Base-by-base conservation (phyloP, 352 stramenopile species). In the Phytophthora vignae region DNA sequence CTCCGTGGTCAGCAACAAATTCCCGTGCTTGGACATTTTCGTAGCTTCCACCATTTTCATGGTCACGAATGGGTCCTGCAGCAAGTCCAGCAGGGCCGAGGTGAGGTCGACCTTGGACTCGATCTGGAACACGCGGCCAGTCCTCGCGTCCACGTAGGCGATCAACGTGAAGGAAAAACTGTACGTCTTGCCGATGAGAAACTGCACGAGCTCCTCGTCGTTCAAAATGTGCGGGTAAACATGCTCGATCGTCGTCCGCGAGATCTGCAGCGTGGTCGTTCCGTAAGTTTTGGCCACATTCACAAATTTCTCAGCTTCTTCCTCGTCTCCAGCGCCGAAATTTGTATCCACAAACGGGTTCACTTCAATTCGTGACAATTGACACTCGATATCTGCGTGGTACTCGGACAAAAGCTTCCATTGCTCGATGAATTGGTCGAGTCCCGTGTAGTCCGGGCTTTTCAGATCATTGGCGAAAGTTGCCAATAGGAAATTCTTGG, bases 211-310 rank as follows among this genome's bases (percentile, higher is more conserved):
- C 46, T 25, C n/a, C 50, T 83, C 81, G 55, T 86, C 71, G 12
- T 60, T n/a, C 12, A 86, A 46, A 38, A 85, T 64, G 44, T 83
- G 74, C n/a, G 81, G 81, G 56, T 86, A 88, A 10, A 88, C 64
- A 22, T 69, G 22, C 59, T 77, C 71, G 27, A 86, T 70, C 44
- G 81, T 83, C 1, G 65, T 49, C 3, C 76, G 56, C 8, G 73
- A 82, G 52, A 88, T 85, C 4, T 76, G 53, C 55, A 76, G 67
- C n/a, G 57, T 73, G 4, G 77, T 85, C 6, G 58, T 42, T 1
- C 77, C 80, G 4, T 52, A 46, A 25, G 72, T 74, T 19, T 78
- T 76, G 25, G 83, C 65, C 11, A 84, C 64, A 33, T 64, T 71
- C 42, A 73, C 68, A 4, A 76, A 64, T 25, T 64, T 48, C 27